A percentile compares a stretch with the other conserved stretches of the same genome.
These are phyloP conservation scores for Dioszegia aurantiaca DNA, from an alignment of 768 basidiomycete species.

Conservation along the genomic window DNA sequence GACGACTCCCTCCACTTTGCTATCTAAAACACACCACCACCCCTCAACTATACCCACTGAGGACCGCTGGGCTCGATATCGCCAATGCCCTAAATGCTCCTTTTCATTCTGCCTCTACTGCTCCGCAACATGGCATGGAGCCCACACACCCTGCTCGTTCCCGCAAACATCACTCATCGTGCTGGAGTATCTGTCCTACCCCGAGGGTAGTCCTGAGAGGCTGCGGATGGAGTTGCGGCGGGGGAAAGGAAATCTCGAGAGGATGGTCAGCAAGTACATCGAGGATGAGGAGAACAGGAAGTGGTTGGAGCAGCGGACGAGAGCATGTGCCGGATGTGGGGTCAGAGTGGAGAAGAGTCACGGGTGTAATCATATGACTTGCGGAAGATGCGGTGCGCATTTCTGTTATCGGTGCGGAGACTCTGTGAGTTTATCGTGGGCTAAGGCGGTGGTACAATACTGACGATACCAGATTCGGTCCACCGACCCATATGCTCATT, in stretches of 20 bases:
- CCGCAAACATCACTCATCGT: slow-evolving; percentile 66
- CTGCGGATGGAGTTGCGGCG: slow-evolving; percentile 62
- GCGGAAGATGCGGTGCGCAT: slow-evolving; percentile 34
- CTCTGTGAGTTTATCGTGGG: slow-evolving; percentile 15
- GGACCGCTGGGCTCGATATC: slow-evolving; percentile 68
- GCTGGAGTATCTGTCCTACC: slow-evolving; percentile 63
- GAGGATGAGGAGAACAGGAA: slow-evolving; percentile 72
- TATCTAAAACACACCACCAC: not conserved
- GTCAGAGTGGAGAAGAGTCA: slow-evolving; percentile 60
- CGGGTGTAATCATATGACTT: slow-evolving; percentile 84
- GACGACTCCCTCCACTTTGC: not conserved
- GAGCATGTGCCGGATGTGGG: slow-evolving; percentile 65
- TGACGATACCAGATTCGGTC: slow-evolving; percentile 52
- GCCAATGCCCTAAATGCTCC: slow-evolving; percentile 67
- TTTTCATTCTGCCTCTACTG: slow-evolving; percentile 84
- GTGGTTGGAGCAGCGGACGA: slow-evolving; percentile 71
- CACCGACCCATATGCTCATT: slow-evolving; percentile 49
- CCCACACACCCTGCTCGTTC: slow-evolving; percentile 67
- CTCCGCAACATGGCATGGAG: slow-evolving; percentile 81
- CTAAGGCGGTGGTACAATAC: slow-evolving; percentile 60
- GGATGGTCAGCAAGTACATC: slow-evolving; percentile 63
- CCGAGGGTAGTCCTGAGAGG: slow-evolving; percentile 59
- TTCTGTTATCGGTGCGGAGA: slow-evolving; percentile 42
- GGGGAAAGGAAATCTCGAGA: slow-evolving; percentile 63
- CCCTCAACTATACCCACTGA: slow-evolving; percentile 45